Conservation (phyloP, 306 rosid genomes). For the Chamaecrista fasciculata region DNA sequence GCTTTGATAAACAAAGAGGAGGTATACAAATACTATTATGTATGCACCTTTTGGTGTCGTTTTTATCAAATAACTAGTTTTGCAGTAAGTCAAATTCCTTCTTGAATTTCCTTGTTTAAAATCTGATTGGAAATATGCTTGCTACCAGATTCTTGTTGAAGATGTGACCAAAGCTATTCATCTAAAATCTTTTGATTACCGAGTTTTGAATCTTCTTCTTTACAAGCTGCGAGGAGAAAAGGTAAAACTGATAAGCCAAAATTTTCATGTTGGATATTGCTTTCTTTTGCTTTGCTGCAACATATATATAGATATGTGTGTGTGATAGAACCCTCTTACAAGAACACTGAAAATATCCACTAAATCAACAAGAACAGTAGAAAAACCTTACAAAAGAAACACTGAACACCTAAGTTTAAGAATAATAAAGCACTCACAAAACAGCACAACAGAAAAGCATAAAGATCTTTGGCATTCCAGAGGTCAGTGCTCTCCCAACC, state of each 20-base stretch:
- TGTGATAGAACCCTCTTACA: no score
- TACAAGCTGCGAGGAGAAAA: conserved; percentile 70
- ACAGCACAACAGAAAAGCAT: no score
- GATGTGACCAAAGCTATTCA: conserved; percentile 77
- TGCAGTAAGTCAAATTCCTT: neutral
- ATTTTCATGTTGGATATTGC: neutral
- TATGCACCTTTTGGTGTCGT: conserved; percentile 10
- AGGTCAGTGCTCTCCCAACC: no score
- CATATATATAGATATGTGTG: neutral
- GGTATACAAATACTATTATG: conserved; percentile 43
- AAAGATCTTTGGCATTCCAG: no score
- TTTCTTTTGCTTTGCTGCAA: neutral
- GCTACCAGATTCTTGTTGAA: conserved; percentile 67
- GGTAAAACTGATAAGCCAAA: conserved; percentile 46
- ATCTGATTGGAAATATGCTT: conserved; percentile 30
- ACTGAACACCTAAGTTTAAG: no score
- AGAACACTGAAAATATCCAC: no score
- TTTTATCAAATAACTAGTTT: neutral
- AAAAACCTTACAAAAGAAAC: no score
- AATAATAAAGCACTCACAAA: no score
- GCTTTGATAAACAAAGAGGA: conserved; percentile 48
- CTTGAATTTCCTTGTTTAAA: conserved; percentile 1
- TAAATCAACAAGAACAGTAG: no score
- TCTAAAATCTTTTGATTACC: conserved; percentile 87
- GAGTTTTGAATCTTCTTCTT: conserved; percentile 87